Evolutionary conservation across 148 eudicot species (phyloP).

Genomic region (Rhododendron mucronatum): DNA sequence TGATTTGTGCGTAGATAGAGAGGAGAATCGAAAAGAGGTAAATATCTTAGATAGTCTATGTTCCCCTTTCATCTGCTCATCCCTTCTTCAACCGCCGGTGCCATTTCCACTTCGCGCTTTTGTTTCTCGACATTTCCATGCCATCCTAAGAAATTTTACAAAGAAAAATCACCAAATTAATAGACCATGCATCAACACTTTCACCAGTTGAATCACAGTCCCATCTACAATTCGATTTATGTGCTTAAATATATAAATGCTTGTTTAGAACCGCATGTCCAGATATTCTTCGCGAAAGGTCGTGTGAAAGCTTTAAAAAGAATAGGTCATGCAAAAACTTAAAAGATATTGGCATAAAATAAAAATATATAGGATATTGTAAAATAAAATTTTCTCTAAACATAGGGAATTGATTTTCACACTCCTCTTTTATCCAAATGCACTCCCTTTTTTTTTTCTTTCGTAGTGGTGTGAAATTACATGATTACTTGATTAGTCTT

Average conservation of each 20-base stretch:
- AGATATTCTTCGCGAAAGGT: neutral
- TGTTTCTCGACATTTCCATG: slow-evolving; percentile 4
- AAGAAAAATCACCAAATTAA: neutral
- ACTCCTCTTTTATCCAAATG: no score
- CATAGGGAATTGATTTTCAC: no score
- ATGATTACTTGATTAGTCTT: no score
- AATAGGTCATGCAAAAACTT: neutral
- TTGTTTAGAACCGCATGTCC: no score
- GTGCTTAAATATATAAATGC: neutral
- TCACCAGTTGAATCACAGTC: neutral
- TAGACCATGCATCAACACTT: neutral
- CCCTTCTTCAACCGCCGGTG: neutral
- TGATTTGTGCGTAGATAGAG: no score
- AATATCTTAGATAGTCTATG: neutral
- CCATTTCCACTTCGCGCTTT: neutral
- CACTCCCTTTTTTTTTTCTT: no score
- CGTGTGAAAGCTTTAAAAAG: no score
- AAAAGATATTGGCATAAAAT: no score
- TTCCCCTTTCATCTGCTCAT: neutral
- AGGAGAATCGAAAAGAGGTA: no score
- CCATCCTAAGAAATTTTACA: neutral
- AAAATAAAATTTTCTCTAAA: no score
- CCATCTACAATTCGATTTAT: neutral
- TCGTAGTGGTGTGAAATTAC: no score
- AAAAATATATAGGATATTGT: no score